Evolutionary conservation across 2,329 filamentous ascomycete species (phyloP).

Genomic region (Colletotrichum gigasporum): DNA sequence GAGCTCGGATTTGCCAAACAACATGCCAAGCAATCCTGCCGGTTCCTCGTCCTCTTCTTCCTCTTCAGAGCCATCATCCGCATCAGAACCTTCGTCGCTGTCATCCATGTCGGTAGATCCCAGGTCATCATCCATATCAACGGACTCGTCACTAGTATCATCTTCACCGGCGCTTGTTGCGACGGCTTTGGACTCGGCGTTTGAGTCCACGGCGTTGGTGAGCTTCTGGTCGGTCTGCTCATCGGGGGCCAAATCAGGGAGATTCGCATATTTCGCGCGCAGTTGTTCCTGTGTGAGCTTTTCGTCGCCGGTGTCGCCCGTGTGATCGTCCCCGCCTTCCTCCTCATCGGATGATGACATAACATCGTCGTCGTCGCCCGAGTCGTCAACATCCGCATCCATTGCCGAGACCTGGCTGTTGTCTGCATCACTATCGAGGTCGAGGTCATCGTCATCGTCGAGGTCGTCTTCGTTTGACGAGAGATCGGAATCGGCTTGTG

Average conservation of each 20-base stretch:
- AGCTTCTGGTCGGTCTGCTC: conserved; percentile 36
- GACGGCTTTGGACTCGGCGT: not conserved
- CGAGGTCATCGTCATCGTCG: conserved; percentile 52
- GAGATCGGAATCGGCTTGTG: conserved; percentile 62
- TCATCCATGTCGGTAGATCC: conserved; percentile 66
- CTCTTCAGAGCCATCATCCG: conserved; percentile 55
- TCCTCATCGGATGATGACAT: conserved; percentile 74
- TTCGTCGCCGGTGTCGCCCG: conserved; percentile 64
- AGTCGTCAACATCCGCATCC: conserved; percentile 50
- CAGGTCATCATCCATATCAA: conserved; percentile 75
- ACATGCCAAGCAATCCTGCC: conserved; percentile 61
- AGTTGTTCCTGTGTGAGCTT: conserved; percentile 75
- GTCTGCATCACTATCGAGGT: conserved; percentile 45
- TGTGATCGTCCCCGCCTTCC: conserved; percentile 57
- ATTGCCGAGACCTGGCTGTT: conserved; percentile 51
- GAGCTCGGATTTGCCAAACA: conserved; percentile 68
- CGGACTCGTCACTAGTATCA: conserved; percentile 71
- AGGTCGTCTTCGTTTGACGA: conserved; percentile 55
- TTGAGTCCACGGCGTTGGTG: conserved; percentile 26
- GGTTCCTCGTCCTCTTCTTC: conserved; percentile 52
- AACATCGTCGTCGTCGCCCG: conserved; percentile 49
- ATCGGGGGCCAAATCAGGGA: conserved; percentile 57
- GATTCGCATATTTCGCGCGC: conserved; percentile 72
- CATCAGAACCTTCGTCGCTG: conserved; percentile 49
- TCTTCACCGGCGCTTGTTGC: conserved; percentile 43